Percentiles rank a stretch among this genome's conserved stretches.
Evolutionary conservation across 352 stramenopile species (phyloP).

Genomic region (Globisporangium spinosum): DNA sequence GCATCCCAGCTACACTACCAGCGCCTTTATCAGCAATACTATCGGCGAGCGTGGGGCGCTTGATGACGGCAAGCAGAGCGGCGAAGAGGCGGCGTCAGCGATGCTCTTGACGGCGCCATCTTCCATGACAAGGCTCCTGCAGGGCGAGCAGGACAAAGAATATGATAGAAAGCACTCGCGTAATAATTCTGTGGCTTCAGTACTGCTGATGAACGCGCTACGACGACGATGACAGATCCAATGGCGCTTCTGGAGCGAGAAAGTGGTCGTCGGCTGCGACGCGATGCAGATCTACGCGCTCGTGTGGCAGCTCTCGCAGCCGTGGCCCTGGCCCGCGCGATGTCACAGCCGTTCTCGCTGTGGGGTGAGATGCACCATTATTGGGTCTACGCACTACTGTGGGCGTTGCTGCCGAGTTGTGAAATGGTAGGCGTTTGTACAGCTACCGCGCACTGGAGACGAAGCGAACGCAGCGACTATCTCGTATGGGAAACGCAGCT

Average conservation of each 20-base stretch:
- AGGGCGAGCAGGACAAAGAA: not conserved
- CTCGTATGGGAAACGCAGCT: constrained; percentile 24
- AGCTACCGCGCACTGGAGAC: constrained; percentile 15
- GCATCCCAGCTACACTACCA: not conserved
- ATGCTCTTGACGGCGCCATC: not conserved
- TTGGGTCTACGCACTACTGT: constrained; percentile 56
- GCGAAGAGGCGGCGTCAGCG: not conserved
- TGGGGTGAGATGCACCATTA: constrained; percentile 60
- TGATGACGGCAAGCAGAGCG: not conserved
- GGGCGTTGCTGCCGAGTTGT: constrained; percentile 25
- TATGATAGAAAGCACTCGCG: not conserved
- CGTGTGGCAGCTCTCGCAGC: constrained; percentile 76
- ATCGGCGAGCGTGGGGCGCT: not conserved
- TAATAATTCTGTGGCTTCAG: not conserved
- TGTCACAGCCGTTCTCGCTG: constrained; percentile 45
- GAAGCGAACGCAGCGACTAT: constrained; percentile 24
- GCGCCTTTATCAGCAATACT: not conserved
- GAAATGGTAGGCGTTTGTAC: constrained; percentile 8
- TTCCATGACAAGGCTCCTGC: not conserved
- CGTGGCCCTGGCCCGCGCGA: constrained; percentile 69
- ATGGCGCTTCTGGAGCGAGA: constrained; percentile 63
- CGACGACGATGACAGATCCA: constrained; percentile 21
- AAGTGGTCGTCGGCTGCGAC: constrained; percentile 39
- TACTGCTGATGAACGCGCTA: not conserved
- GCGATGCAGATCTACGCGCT: constrained; percentile 58